These are phyloP conservation scores for Tricholoma sp. DNA, from an alignment of 768 basidiomycete genomes.

Conservation along the genomic window DNA sequence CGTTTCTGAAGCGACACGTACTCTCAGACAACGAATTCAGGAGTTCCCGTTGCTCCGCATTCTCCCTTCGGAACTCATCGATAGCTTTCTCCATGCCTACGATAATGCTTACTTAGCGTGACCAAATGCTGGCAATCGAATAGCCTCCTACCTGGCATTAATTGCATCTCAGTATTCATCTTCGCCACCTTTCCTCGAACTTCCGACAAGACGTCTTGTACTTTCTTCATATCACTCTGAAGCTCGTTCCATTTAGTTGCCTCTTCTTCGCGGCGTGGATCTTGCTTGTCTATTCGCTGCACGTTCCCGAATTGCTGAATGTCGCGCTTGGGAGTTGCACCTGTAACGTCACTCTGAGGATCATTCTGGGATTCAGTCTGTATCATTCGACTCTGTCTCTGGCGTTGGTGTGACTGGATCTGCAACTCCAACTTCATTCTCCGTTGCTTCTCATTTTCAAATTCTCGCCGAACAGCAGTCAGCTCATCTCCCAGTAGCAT, in stretches of 20 bases:
- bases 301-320: not conserved
- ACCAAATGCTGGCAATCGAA: not conserved
- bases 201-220: not conserved
- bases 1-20: conserved; percentile 24
- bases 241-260: not conserved
- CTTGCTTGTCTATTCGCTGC: not conserved
- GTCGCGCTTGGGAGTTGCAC: not conserved
- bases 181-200: not conserved
- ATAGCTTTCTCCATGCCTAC: conserved; percentile 58
- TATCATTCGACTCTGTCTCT: not conserved
- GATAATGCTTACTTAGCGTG: not conserved
- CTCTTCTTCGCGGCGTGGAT: not conserved
- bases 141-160: not conserved
- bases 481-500: not conserved
- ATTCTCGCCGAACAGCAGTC: not conserved
- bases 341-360: not conserved
- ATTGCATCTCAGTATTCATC: not conserved
- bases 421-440: not conserved
- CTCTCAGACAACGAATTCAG: conserved; percentile 52
- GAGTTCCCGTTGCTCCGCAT: conserved; percentile 52
- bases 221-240: not conserved
- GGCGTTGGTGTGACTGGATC: not conserved
- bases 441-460: not conserved
- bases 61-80: conserved; percentile 54
- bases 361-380: not conserved